Percentiles rank a stretch among this genome's conserved stretches.
Conservation (phyloP, 1,139 yeast species). For the Oligophagozyma castellii region DNA sequence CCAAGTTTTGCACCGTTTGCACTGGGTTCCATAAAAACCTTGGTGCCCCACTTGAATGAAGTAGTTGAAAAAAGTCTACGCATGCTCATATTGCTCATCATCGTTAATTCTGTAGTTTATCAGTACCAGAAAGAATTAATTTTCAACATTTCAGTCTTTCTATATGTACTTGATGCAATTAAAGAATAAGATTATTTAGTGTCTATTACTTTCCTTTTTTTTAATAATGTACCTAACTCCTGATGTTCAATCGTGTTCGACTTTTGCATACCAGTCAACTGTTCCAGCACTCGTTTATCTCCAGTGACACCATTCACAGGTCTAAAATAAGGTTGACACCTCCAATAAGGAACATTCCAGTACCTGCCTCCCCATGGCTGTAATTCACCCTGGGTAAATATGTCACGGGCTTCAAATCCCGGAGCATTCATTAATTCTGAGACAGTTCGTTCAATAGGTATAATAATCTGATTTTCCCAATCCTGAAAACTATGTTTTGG, state of each 20-base stretch:
- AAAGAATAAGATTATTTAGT: constrained; percentile 2
- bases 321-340: constrained; percentile 91
- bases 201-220: constrained; percentile 7
- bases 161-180: too few species aligned
- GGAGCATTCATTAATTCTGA: constrained; percentile 32
- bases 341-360: constrained; percentile 84
- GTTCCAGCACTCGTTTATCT: constrained; percentile 30
- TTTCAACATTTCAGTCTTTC: too few species aligned
- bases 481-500: constrained; percentile 33
- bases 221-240: too few species aligned
- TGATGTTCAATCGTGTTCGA: too few species aligned
- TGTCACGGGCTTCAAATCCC: constrained; percentile 35
- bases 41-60: constrained; percentile 28
- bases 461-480: constrained; percentile 55
- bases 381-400: constrained; percentile 36
- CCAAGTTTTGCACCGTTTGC: constrained; percentile 69
- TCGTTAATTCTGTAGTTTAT: too few species aligned
- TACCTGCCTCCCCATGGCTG: constrained; percentile 75
- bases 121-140: too few species aligned
- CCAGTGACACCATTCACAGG: constrained; percentile 59
- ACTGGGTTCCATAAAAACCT: constrained; percentile 75
- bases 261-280: too few species aligned
- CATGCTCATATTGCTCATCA: too few species aligned
- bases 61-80: constrained; percentile 19
- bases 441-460: constrained; percentile 53